Base-by-base conservation (phyloP, 768 basidiomycete genomes). In the Tricholoma matsutake region DNA sequence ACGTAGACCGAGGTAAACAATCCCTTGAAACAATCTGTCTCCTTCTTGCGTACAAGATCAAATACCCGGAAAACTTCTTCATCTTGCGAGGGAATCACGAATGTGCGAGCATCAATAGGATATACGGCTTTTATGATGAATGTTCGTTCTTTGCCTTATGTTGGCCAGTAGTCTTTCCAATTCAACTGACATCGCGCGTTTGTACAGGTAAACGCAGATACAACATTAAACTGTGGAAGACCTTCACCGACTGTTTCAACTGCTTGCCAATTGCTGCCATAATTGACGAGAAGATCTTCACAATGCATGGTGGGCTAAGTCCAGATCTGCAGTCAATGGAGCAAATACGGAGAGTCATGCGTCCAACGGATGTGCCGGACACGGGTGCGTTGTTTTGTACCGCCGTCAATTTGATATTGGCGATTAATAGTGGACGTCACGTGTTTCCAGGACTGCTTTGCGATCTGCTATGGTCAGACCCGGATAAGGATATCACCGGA, bases 211-310 rank as follows among this genome's bases (percentile, higher is more conserved):
- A 99, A 83, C 94, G 96, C 74, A 88, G 96, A 73, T 98, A 98
- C 85, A 99, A 98, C 83, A 99, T 99, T 85, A 99, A 99, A 78
- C 84, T 98, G 73, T 99, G 96, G 96, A 99, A 99, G 84, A 99
- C 96, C 35, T 99, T 99, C 77, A 99, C 96, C 61, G 96, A 99
- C 75, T 98, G 96, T 80, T 99, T 99, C 85, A 99, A 99, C 81
- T 98, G 96, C 75, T 81, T 98, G 66, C 96, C 96, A 37, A 98
- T 99, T 74, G 96, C 96, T 53, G 96, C 96, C 68, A 98, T 99
- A 78, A 98, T 99, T 74, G 96, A 98, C 78, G 96, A 98, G 79
- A 99, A 98, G 81, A 99, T 99, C 73, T 98, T 99, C 77, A 97
- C 95, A 55, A 98, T 98, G 96, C 96, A 98, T 70, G 96, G 96